A percentile compares a stretch with the other conserved stretches of the same genome.
Evolutionary conservation across 495 filamentous ascomycete genomes (phyloP).

Genomic region (Hyaloscypha bicolor): DNA sequence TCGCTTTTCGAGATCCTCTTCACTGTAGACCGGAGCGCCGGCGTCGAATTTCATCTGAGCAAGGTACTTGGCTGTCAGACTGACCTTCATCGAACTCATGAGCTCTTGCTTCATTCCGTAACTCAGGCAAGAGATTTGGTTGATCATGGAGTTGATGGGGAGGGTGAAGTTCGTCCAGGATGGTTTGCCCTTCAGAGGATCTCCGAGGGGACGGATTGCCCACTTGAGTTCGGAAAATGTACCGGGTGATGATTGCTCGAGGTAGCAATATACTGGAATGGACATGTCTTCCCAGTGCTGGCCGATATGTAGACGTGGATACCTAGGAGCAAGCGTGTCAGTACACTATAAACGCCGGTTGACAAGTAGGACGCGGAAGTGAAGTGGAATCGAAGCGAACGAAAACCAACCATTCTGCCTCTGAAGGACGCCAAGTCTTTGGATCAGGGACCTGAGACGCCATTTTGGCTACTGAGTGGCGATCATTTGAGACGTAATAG

Average conservation of each 20-base stretch:
- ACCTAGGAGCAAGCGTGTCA: background rate
- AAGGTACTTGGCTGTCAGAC: background rate
- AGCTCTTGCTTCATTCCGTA: background rate
- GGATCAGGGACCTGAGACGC: background rate
- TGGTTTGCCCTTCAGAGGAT: background rate
- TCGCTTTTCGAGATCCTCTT: background rate
- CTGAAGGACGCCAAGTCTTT: background rate
- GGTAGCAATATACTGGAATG: background rate
- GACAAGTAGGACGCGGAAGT: background rate
- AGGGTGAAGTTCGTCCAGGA: background rate
- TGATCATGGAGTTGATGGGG: background rate
- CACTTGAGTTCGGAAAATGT: background rate
- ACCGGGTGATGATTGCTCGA: background rate
- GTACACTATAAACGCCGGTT: background rate
- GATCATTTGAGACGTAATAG: background rate
- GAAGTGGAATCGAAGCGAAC: background rate
- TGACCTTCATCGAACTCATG: background rate
- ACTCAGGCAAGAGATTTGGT: background rate
- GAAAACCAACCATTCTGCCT: background rate
- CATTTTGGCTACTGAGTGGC: background rate
- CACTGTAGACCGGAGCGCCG: background rate
- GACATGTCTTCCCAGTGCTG: conserved; percentile 2
- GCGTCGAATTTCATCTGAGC: background rate
- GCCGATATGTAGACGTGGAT: conserved; percentile 1
- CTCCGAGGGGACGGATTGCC: background rate